A percentile compares a stretch with the other conserved stretches of the same genome.
Evolutionary conservation across 306 rosid genomes (phyloP).

Genomic region (Cicer judaicum): DNA sequence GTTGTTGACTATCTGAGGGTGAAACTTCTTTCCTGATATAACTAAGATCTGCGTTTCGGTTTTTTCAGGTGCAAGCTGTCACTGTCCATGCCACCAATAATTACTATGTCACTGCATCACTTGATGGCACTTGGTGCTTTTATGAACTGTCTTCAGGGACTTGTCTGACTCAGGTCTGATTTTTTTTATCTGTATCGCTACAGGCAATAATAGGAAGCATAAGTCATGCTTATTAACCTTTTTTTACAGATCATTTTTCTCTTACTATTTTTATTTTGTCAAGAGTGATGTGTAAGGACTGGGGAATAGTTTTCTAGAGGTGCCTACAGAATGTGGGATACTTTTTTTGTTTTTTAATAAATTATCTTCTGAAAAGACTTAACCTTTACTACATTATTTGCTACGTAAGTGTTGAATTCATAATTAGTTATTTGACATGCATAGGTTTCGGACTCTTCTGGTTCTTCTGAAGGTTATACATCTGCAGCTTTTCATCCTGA

Average conservation of each 20-base stretch:
- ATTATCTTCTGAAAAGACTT: slow-evolving; percentile 1
- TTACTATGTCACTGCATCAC: slow-evolving; percentile 95
- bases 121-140: slow-evolving; percentile 96
- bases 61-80: slow-evolving; percentile 92
- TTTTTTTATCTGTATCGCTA: slow-evolving; percentile 8
- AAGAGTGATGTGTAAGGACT: neutral
- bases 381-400: neutral
- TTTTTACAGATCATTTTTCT: neutral
- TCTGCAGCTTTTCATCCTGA: slow-evolving; percentile 99
- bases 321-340: slow-evolving; percentile 2
- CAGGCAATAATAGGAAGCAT: neutral
- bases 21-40: slow-evolving; percentile 21
- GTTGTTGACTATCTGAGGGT: slow-evolving; percentile 12
- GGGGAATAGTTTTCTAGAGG: slow-evolving; percentile 21
- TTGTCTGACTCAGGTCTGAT: slow-evolving; percentile 87
- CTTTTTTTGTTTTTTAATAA: neutral
- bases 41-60: slow-evolving; percentile 12
- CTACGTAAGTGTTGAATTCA: slow-evolving; percentile 20
- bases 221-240: slow-evolving; percentile 11
- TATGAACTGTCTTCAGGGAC: slow-evolving; percentile 89
- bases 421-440: slow-evolving; percentile 37
- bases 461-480: slow-evolving; percentile 79
- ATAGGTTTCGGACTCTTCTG: slow-evolving; percentile 80
- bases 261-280: neutral
- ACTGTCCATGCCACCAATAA: slow-evolving; percentile 95